phyloP scores from a whole-genome alignment of 2,329 filamentous ascomycete genomes.

The Ophiocordyceps camponoti-saundersi region DNA sequence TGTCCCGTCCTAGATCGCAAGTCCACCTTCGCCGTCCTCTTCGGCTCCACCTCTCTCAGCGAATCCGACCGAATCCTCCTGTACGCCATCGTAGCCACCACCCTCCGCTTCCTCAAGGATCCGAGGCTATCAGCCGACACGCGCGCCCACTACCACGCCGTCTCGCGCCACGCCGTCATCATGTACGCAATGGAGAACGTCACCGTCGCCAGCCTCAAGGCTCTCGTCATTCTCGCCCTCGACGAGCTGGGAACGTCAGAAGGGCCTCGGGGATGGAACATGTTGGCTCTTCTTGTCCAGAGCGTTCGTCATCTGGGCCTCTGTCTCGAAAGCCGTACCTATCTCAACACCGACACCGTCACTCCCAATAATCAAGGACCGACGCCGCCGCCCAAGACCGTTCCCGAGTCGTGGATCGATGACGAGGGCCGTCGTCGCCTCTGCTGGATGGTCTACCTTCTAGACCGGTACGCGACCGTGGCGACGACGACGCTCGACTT shows the following conservation, averaged over 20 bases:
- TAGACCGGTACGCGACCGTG: constrained; percentile 25
- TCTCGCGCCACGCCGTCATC: constrained; percentile 21
- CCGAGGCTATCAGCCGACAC: constrained; percentile 18
- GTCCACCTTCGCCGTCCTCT: constrained; percentile 21
- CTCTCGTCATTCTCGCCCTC: constrained; percentile 22
- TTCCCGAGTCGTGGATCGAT: constrained; percentile 25
- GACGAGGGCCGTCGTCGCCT: constrained; percentile 23
- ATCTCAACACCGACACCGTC: constrained; percentile 8
- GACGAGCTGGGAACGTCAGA: constrained; percentile 25
- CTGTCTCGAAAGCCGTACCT: constrained; percentile 20
- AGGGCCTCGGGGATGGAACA: constrained; percentile 23
- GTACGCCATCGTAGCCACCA: constrained; percentile 26
- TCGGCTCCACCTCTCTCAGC: constrained; percentile 20
- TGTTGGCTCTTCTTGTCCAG: constrained; percentile 20
- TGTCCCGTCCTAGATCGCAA: constrained; percentile 27
- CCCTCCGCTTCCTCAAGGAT: constrained; percentile 23
- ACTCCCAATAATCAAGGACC: too few species aligned
- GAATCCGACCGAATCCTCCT: constrained; percentile 23
- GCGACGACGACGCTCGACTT: constrained; percentile 23
- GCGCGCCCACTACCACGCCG: constrained; percentile 19
- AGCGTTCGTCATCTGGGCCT: constrained; percentile 21
- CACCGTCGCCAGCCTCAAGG: constrained; percentile 19
- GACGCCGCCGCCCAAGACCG: too few species aligned
- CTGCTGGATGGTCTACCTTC: constrained; percentile 27
- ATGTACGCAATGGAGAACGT: constrained; percentile 24